These are phyloP conservation scores for Aristolochia contorta DNA, from an alignment of 164 flowering plant species.

Conservation along the genomic window DNA sequence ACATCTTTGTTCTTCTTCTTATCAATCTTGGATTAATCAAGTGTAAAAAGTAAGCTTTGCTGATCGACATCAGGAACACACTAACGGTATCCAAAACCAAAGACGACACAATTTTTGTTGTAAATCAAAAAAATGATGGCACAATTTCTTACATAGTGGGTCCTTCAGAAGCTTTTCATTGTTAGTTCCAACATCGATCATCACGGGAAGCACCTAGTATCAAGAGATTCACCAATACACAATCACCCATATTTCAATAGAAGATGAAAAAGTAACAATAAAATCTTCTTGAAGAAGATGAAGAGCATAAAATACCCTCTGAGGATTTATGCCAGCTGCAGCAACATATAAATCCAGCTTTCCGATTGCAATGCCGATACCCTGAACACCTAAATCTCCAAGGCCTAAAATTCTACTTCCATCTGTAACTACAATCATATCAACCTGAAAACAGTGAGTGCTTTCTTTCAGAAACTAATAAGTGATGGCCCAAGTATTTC, in stretches of 20 bases:
- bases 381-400: constrained; percentile 98
- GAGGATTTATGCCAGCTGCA: constrained; percentile 98
- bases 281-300: not conserved
- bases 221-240: not conserved
- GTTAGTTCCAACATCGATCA: constrained; percentile 99
- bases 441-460: constrained; percentile 48
- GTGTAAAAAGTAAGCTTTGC: too few species aligned
- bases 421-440: constrained; percentile 99
- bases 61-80: too few species aligned
- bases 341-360: constrained; percentile 94
- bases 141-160: constrained; percentile 63
- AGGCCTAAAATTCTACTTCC: constrained; percentile 98
- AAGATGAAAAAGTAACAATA: not conserved
- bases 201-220: constrained; percentile 84
- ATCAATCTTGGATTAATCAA: too few species aligned
- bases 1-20: too few species aligned
- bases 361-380: constrained; percentile 94
- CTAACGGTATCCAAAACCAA: too few species aligned
- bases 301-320: constrained; percentile 45
- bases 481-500: too few species aligned
- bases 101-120: not conserved
- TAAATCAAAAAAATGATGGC: too few species aligned
- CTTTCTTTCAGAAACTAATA: too few species aligned
- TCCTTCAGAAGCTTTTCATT: constrained; percentile 84
- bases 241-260: not conserved